These are phyloP conservation scores for Acanthamoeba culbertsoni DNA, from an alignment of 208 protist genomes.

Conservation along the genomic window DNA sequence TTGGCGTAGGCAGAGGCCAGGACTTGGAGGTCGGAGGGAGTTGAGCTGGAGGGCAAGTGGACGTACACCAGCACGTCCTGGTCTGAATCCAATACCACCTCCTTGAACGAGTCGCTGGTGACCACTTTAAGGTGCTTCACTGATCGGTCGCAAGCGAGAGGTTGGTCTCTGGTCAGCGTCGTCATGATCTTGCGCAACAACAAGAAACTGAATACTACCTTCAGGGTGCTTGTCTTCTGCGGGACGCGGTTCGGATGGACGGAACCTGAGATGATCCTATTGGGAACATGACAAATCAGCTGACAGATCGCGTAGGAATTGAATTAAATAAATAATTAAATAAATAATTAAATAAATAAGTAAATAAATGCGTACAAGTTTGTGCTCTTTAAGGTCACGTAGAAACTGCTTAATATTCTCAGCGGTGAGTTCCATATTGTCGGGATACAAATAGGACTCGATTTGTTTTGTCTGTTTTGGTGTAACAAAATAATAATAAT, in stretches of 20 bases:
- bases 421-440: background rate
- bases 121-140: background rate
- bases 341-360: too few relatives aligned
- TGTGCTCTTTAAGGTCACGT: background rate
- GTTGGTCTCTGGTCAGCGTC: too few relatives aligned
- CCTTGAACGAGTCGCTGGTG: background rate
- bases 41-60: background rate
- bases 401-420: slow-evolving; percentile 3
- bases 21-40: background rate
- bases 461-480: background rate
- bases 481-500: background rate
- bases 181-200: background rate
- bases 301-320: too few relatives aligned
- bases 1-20: background rate
- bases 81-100: background rate
- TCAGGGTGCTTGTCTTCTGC: background rate
- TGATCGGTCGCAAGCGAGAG: too few relatives aligned
- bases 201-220: background rate
- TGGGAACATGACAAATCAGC: background rate
- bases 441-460: background rate
- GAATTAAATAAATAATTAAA: too few relatives aligned
- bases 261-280: background rate
- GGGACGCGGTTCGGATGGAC: background rate
- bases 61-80: slow-evolving; percentile 18
- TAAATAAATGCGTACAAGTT: background rate